Percentiles rank a stretch among this genome's conserved stretches.
These are phyloP conservation scores for Mortierella sp. DNA, from an alignment of 371 early-diverging fungal genomes.

Conservation along the genomic window DNA sequence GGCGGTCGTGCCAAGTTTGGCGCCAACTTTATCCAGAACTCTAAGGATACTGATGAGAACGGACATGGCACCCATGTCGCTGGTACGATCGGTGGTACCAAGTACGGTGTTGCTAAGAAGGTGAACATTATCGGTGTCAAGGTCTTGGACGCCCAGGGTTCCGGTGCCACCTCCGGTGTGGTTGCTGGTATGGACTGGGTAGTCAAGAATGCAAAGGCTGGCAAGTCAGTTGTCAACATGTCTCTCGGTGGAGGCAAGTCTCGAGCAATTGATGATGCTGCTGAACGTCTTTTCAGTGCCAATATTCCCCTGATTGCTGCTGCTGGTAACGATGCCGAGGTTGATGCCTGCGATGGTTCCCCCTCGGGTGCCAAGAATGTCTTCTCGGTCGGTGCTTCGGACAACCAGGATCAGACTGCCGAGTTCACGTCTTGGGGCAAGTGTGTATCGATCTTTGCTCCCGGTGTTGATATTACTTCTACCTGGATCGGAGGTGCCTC, in stretches of 20 bases:
- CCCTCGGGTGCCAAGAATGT: constrained; percentile 84
- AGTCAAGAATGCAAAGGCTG: constrained; percentile 50
- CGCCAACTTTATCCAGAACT: constrained; percentile 57
- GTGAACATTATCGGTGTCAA: constrained; percentile 85
- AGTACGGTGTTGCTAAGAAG: constrained; percentile 91
- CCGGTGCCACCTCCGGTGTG: constrained; percentile 73
- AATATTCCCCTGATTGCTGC: constrained; percentile 73
- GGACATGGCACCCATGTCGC: constrained; percentile 83
- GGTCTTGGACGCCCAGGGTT: constrained; percentile 78
- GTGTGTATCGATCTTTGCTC: constrained; percentile 56
- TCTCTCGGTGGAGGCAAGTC: constrained; percentile 79
- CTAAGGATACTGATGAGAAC: constrained; percentile 62
- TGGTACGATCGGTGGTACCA: constrained; percentile 76
- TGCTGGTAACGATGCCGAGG: constrained; percentile 87
- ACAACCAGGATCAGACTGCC: constrained; percentile 71
- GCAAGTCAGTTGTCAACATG: constrained; percentile 77
- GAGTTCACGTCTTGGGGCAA: constrained; percentile 69
- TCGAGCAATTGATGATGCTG: constrained; percentile 78
- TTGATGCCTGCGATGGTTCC: constrained; percentile 83
- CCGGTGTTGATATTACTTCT: constrained; percentile 53
- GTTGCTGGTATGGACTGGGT: constrained; percentile 82
- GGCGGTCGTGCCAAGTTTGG: constrained; percentile 73
- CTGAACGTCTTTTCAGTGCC: constrained; percentile 61
- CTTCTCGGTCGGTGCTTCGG: constrained; percentile 90
- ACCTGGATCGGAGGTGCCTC: constrained; percentile 36